Evolutionary conservation across 2,329 filamentous ascomycete species (phyloP).

Genomic region (Raffaelea ambrosiae): DNA sequence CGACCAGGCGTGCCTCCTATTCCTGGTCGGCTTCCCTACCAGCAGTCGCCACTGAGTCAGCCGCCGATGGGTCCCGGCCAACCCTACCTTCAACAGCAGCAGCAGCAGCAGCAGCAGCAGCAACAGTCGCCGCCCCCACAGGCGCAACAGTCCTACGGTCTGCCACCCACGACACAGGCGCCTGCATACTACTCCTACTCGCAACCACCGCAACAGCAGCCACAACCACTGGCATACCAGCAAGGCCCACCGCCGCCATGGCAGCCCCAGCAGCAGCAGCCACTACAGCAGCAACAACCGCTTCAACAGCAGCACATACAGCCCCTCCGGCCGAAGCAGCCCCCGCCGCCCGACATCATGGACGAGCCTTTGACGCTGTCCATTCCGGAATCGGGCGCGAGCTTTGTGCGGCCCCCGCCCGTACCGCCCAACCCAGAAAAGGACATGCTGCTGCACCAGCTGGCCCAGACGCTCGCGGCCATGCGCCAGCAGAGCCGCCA

Average conservation of each 20-base stretch:
- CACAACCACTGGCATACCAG: conserved; percentile 17
- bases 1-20: conserved; percentile 5
- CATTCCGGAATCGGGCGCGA: conserved; percentile 32
- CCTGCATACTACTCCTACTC: conserved; percentile 9
- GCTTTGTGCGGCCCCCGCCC: conserved; percentile 61
- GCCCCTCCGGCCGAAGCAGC: conserved; percentile 28
- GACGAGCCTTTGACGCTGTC: conserved; percentile 47
- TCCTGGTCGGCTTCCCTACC: conserved; percentile 12
- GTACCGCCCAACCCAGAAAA: conserved; percentile 96
- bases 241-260: conserved; percentile 4
- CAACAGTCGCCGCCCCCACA: neutral
- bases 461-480: conserved; percentile 60
- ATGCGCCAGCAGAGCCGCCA: conserved; percentile 60
- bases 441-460: conserved; percentile 70
- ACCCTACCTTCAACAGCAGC: conserved; percentile 7
- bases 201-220: conserved; percentile 21
- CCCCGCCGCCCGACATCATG: conserved; percentile 45
- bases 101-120: conserved; percentile 7
- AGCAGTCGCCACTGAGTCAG: conserved; percentile 13
- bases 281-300: conserved; percentile 16
- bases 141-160: neutral
- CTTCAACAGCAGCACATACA: conserved; percentile 17
- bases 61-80: conserved; percentile 17
- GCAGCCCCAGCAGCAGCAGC: conserved; percentile 9
- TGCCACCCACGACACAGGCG: neutral